Base-by-base conservation (phyloP, 352 stramenopile genomes). In the Globisporangium canariense region DNA sequence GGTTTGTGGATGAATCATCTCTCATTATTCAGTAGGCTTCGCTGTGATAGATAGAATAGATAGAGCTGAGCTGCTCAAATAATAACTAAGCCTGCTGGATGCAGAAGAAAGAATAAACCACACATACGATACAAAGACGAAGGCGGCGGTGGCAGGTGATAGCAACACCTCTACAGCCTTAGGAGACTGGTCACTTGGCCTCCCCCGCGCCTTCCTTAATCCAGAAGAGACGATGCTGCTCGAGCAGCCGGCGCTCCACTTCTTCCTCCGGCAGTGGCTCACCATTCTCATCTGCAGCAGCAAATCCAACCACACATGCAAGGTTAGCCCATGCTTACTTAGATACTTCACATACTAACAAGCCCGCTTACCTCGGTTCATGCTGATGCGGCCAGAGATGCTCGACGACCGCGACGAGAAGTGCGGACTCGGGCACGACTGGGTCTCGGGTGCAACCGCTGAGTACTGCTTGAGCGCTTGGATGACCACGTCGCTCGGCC, bases 201-300 rank as follows among this genome's bases (percentile, higher is more conserved):
- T 66, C 58, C 13, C 66, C 57, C 3, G 81, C 81, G 22, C 79
- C 81, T 73, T 90, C 81, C 43, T 80, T 74, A 68, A 90, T 90
- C 81, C 81, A 90, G 53, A 90, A 90, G n/a, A 83, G 73, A 18
- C 81, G 79, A 36, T 90, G 81, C 47, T 90, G 80, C 50, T 89
- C 79, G 57, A 88, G 58, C 51, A 90, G 64, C 4, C 71, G 77
- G 20, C 64, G 79, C 61, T 90, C 78, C 8, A 83, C 64, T 49
- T 84, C 65, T 59, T 78, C 64, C 41, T 70, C 71, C 28, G 69
- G 65, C 69, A 58, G 55, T 50, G 8, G 58, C 40, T 47, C 52
- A 16, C 11, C 20, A n/a, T 50, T 51, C 13, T 69, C 62, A 38
- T 70, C 69, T 70, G 32, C 41, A 46, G 7, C 56, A 56, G 40